These are phyloP conservation scores for Pythium monospermum DNA, from an alignment of 352 stramenopile species.

Conservation along the genomic window DNA sequence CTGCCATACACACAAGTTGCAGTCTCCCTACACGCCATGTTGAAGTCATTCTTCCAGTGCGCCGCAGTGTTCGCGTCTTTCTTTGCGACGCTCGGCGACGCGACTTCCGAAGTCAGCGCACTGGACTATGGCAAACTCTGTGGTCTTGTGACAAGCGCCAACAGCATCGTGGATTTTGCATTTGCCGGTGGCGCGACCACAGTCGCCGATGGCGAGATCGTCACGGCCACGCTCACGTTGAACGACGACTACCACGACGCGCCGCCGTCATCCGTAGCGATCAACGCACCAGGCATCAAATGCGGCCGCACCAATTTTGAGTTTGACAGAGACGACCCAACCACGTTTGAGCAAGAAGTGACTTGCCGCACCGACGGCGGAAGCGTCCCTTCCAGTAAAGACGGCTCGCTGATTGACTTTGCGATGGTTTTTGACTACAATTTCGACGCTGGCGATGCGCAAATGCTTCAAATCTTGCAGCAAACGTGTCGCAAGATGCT, in stretches of 20 bases:
- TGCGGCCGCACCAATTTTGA: slow-evolving; percentile 10
- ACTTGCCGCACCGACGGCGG: slow-evolving; percentile 18
- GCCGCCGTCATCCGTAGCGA: slow-evolving; percentile 7
- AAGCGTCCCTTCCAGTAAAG: neutral
- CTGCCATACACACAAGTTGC: neutral
- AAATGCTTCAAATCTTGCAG: slow-evolving; percentile 7
- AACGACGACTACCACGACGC: slow-evolving; percentile 10
- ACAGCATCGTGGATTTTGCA: slow-evolving; percentile 13
- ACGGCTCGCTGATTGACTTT: slow-evolving; percentile 9
- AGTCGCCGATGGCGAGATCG: slow-evolving; percentile 12
- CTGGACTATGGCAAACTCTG: slow-evolving; percentile 13
- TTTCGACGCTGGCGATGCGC: neutral
- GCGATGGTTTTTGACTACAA: slow-evolving; percentile 10
- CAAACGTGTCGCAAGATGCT: slow-evolving; percentile 13
- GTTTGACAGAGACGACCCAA: slow-evolving; percentile 12
- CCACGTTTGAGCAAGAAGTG: slow-evolving; percentile 15
- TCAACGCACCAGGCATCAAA: slow-evolving; percentile 16
- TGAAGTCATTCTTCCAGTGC: slow-evolving; percentile 6
- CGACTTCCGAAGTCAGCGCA: neutral
- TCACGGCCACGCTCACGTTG: slow-evolving; percentile 14
- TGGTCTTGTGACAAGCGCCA: slow-evolving; percentile 6
- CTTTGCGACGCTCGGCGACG: neutral
- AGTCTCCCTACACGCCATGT: slow-evolving; percentile 1
- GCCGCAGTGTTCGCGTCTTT: neutral
- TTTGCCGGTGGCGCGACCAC: slow-evolving; percentile 9